Evolutionary conservation across 331 rosid genomes (phyloP).

Genomic region (Spiraea crenata): DNA sequence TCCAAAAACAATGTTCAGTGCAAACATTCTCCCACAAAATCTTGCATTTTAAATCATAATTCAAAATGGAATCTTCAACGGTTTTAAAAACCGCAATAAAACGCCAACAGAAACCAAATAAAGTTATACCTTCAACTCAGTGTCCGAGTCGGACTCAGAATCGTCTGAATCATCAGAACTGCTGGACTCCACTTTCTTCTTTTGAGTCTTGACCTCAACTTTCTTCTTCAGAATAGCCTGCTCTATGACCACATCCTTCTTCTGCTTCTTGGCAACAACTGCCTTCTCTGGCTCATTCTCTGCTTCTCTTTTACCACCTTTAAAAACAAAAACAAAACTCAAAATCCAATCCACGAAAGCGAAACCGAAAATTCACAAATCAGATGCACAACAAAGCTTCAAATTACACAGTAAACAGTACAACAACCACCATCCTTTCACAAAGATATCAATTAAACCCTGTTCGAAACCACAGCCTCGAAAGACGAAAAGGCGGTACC

Average conservation of each 20-base stretch:
- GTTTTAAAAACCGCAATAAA: no score
- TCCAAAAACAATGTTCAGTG: no score
- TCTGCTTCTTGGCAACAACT: slow-evolving; percentile 66
- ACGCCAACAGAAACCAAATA: background rate
- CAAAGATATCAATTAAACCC: background rate
- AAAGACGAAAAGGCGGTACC: slow-evolving; percentile 28
- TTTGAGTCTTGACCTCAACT: slow-evolving; percentile 43
- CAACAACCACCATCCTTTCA: background rate
- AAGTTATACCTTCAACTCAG: slow-evolving; percentile 31
- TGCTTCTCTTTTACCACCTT: slow-evolving; percentile 71
- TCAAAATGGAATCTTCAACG: no score
- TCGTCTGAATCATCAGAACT: slow-evolving; percentile 34
- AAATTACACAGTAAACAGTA: background rate
- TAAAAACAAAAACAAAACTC: background rate
- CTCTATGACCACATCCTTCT: slow-evolving; percentile 33
- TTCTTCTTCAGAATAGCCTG: slow-evolving; percentile 54
- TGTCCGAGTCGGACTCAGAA: slow-evolving; percentile 22
- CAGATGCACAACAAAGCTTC: no score
- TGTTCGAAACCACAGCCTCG: background rate
- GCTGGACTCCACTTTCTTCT: slow-evolving; percentile 28
- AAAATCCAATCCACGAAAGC: background rate
- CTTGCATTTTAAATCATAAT: no score
- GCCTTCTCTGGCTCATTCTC: slow-evolving; percentile 48
- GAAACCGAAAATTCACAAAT: background rate
- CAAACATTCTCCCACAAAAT: no score